Base-by-base conservation (phyloP, 176 grass and related monocot genomes). In the Aegilops bicornis region DNA sequence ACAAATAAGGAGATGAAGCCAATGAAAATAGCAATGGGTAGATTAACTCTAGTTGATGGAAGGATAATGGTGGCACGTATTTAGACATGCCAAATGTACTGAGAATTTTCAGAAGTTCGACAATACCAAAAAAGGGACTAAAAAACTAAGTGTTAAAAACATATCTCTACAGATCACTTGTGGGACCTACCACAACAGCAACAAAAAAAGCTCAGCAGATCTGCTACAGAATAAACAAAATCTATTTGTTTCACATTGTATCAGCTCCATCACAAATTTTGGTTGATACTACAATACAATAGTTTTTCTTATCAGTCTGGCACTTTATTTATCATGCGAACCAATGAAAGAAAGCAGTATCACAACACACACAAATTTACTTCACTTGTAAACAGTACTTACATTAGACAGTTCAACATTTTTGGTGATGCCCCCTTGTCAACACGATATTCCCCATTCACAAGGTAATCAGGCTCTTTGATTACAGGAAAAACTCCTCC, bases 401-500 rank as follows among this genome's bases (percentile, higher is more conserved):
- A 99, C 97, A 99, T 99, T 82, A 99, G 89, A 85, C 97, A 99
- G 39, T 99, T 99, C 85, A 99, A 89, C 97, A 99, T 96, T 89
- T 99, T 99, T 85, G 92, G 92, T 23, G 97, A 89, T 67, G 97
- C 97, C n/a, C 97, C 97, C 68, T 99, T 99, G 69, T 99, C 97
- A 85, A 99, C 78, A 82, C 94, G 97, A 80, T 94, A 99, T 59
- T 99, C 97, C 37, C 97, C 97, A 25, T 99, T 99, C 45, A 96
- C 94, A 91, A 96, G 97, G 89, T 99, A 99, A 90, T 99, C 97
- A 35, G 97, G 94, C 48, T 99, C 97, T 90, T 94, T 99, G 62
- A 99, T 99, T 81, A 99, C 94, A 78, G 97, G 97, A 82, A 94
- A 99, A 84, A 99, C 97, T 52, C 97, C 97, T 66, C 97, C 97